Conservation (phyloP, 2,329 filamentous ascomycete species). For the Ophiostoma tasmaniense region DNA sequence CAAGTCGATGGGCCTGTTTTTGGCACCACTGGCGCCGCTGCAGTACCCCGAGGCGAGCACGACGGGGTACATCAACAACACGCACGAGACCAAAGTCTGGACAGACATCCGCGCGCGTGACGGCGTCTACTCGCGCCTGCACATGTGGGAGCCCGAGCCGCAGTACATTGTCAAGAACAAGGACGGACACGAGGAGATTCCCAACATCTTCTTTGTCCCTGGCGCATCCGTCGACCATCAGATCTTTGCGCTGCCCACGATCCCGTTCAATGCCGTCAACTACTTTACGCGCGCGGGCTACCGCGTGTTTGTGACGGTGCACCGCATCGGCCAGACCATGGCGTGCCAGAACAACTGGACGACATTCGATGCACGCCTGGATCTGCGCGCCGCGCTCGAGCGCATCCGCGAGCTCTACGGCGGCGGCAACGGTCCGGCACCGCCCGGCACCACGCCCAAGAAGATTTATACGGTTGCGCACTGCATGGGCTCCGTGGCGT, state of each 20-base stretch:
- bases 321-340: slow-evolving; percentile 48
- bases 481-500: slow-evolving; percentile 55
- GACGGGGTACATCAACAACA: slow-evolving; percentile 46
- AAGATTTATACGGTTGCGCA: slow-evolving; percentile 52
- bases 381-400: slow-evolving; percentile 48
- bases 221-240: slow-evolving; percentile 56
- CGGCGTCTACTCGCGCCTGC: slow-evolving; percentile 42
- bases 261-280: slow-evolving; percentile 54
- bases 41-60: slow-evolving; percentile 44
- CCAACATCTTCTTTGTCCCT: slow-evolving; percentile 52
- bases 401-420: slow-evolving; percentile 38
- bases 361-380: slow-evolving; percentile 50
- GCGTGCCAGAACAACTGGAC: slow-evolving; percentile 46
- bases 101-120: slow-evolving; percentile 43
- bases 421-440: slow-evolving; percentile 20
- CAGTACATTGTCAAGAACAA: slow-evolving; percentile 26
- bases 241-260: slow-evolving; percentile 54
- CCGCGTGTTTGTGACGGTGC: slow-evolving; percentile 48
- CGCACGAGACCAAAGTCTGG: slow-evolving; percentile 34
- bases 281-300: slow-evolving; percentile 55
- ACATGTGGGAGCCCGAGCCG: slow-evolving; percentile 50
- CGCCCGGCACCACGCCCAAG: slow-evolving; percentile 15
- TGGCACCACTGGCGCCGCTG: slow-evolving; percentile 47
- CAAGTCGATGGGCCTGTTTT: slow-evolving; percentile 44
- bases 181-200: slow-evolving; percentile 23